Base-by-base conservation (phyloP, 345 rosid genomes). In the Syzygium grande region DNA sequence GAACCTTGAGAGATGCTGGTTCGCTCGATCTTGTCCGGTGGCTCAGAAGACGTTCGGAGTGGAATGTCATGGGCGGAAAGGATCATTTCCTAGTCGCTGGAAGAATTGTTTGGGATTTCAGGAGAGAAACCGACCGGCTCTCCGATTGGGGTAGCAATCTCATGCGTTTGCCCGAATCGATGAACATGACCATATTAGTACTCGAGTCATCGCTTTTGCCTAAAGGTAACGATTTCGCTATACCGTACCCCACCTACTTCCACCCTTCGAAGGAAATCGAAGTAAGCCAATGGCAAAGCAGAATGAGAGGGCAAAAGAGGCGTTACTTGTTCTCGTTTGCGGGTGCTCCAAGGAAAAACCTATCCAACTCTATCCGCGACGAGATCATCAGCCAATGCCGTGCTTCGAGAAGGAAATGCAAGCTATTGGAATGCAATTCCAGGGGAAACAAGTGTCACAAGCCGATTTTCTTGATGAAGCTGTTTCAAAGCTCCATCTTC, bases 51-150 rank as follows among this genome's bases (percentile, higher is more conserved):
- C 94, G 88, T 29, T 95, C 91, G 0, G 98, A 97, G 92, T 96
- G 98, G 99, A 92, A 91, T 84, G 92, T 83, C 85, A 89, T 95
- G 94, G 87, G 89, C 65, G 98, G 95, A 0, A 86, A 95, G 87
- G 98, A 97, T 86, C 98, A 97, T 94, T 96, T 97, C 90, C 52
- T 96, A 92, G 96, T 97, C 6, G 97, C 98, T 51, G 98, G 98
- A 85, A 93, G 98, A 9, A 92, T 95, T 63, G 93, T 95, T 27
- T 96, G 97, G 98, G 98, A 97, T 91, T 96, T 97, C 91, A 89
- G 96, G 94, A 93, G 98, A 86, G 91, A 91, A 25, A 92, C 92
- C 1, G 90, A 89, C 51, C 86, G 89, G 21, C 91, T 89, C 73
- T 89, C 92, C 5, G 94, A 93, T 41, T 95, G 98, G 99, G 98